These are phyloP conservation scores for Pterocarpus macrocarpus DNA, from an alignment of 306 rosid species.

Conservation along the genomic window DNA sequence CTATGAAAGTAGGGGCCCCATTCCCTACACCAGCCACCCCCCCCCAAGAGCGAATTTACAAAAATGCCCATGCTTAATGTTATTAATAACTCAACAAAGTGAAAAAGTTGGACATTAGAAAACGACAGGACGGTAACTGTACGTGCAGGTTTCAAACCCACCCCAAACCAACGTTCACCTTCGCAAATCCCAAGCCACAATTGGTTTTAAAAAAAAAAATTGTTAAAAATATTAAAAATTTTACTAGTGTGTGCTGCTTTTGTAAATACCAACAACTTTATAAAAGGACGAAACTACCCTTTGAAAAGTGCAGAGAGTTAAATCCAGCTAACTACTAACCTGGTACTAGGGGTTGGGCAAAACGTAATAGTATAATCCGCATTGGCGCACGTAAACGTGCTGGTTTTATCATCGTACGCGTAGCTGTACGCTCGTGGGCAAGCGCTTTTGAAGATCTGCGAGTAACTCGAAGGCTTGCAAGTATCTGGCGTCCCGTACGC, in stretches of 20 bases:
- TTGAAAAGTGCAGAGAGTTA: background rate
- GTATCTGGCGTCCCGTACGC: slow-evolving; percentile 66
- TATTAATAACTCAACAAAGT: background rate
- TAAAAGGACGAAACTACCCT: background rate
- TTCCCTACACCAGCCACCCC: too few species aligned
- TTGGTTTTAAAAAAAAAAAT: background rate
- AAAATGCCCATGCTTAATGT: too few species aligned
- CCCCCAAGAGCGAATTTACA: background rate
- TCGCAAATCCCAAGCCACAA: background rate
- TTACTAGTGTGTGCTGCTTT: too few species aligned
- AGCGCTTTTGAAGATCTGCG: slow-evolving; percentile 74
- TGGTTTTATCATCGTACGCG: slow-evolving; percentile 83
- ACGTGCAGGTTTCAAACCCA: background rate
- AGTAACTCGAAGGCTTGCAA: slow-evolving; percentile 80
- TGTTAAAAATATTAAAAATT: too few species aligned
- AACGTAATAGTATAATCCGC: slow-evolving; percentile 79
- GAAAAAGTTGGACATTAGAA: background rate
- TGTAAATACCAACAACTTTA: background rate
- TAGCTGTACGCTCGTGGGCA: slow-evolving; percentile 94
- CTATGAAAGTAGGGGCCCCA: background rate
- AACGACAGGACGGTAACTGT: background rate
- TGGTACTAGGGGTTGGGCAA: slow-evolving; percentile 72
- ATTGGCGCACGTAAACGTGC: slow-evolving; percentile 80
- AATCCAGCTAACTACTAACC: slow-evolving; percentile 42
- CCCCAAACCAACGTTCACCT: background rate